phyloP scores from a whole-genome alignment of 345 rosid species.

The Syzygium grande region DNA sequence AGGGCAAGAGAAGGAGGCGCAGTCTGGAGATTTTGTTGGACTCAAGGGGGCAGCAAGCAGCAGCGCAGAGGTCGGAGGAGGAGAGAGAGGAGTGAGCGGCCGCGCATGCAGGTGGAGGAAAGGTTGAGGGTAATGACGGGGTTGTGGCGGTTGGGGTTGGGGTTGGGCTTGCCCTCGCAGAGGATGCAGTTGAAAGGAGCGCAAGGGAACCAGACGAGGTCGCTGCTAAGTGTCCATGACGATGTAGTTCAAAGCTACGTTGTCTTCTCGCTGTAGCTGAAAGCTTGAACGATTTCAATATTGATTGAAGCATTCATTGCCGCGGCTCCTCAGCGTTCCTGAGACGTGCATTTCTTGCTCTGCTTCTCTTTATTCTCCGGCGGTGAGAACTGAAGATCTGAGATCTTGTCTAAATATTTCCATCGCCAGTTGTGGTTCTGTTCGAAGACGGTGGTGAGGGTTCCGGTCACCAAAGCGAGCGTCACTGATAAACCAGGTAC shows the following conservation, averaged over 20 bases:
- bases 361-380: too few species aligned
- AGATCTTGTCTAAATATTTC: too few species aligned
- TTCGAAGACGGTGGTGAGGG: too few species aligned
- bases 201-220: conserved; percentile 97
- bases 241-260: conserved; percentile 22
- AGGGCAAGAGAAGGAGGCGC: conserved; percentile 62
- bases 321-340: too few species aligned
- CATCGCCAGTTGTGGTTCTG: too few species aligned
- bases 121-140: conserved; percentile 15
- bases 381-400: too few species aligned
- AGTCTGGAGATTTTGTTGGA: conserved; percentile 60
- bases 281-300: too few species aligned
- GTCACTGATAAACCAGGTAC: too few species aligned
- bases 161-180: conserved; percentile 60
- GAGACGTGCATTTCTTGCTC: too few species aligned
- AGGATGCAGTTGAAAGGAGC: conserved; percentile 82
- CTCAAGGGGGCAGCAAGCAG: conserved; percentile 71
- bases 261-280: too few species aligned
- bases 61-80: conserved; percentile 73
- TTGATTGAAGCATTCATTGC: conserved; percentile 12
- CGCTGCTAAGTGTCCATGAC: conserved; percentile 90
- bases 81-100: conserved; percentile 67
- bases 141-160: conserved; percentile 29
- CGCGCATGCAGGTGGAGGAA: conserved; percentile 67
- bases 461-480: too few species aligned